Conservation (phyloP, 1,284 basidiomycete genomes). For the Calocybe gambosa region DNA sequence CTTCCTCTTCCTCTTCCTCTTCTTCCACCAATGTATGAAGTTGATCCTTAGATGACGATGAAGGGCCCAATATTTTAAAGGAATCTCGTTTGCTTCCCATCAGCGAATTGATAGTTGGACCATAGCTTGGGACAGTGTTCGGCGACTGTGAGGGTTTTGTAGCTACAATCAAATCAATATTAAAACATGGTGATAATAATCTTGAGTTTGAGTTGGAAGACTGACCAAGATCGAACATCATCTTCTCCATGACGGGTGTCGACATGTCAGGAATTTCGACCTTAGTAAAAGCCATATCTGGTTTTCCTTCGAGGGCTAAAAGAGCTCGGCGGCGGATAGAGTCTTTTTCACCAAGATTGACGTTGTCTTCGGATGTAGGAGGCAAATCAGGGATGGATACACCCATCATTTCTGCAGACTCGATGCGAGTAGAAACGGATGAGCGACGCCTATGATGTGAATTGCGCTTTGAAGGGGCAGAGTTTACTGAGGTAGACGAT, state of each 20-base stretch:
- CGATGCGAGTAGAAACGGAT: slow-evolving; percentile 77
- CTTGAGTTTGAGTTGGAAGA: slow-evolving; percentile 11
- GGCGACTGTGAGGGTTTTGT: slow-evolving; percentile 52
- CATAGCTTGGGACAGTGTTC: slow-evolving; percentile 37
- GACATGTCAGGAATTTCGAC: slow-evolving; percentile 77
- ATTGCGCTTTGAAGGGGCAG: slow-evolving; percentile 45
- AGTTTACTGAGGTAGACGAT: slow-evolving; percentile 16
- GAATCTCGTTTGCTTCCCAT: slow-evolving; percentile 68
- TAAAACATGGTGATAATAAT: slow-evolving; percentile 9
- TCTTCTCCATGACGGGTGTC: slow-evolving; percentile 47
- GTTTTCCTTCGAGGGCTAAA: slow-evolving; percentile 74
- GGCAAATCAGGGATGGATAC: slow-evolving; percentile 59
- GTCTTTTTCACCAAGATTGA: slow-evolving; percentile 67
- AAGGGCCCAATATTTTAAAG: slow-evolving; percentile 58
- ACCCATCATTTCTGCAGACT: slow-evolving; percentile 82
- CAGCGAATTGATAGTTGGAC: slow-evolving; percentile 33
- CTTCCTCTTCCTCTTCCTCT: slow-evolving; percentile 71
- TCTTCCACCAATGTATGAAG: slow-evolving; percentile 73
- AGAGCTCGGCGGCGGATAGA: slow-evolving; percentile 72
- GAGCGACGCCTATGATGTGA: slow-evolving; percentile 77
- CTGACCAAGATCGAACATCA: slow-evolving; percentile 61
- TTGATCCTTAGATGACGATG: slow-evolving; percentile 63
- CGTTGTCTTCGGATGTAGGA: slow-evolving; percentile 51
- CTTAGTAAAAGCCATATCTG: slow-evolving; percentile 56
- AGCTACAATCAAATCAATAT: slow-evolving; percentile 24